These are phyloP conservation scores for Medicago arabica DNA, from an alignment of 306 rosid species.

Conservation along the genomic window DNA sequence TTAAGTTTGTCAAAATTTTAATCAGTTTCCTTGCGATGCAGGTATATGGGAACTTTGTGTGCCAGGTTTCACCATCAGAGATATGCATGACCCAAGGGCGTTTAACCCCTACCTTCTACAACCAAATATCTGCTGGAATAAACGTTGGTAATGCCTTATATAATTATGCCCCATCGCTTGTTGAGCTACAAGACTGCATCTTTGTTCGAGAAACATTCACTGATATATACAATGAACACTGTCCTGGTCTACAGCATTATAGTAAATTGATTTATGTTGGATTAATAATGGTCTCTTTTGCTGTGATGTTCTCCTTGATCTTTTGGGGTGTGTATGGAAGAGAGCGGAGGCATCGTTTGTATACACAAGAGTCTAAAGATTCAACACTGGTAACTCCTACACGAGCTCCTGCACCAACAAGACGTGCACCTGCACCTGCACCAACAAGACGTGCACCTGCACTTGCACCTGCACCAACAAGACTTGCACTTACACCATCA, in stretches of 20 bases:
- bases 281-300: conserved; percentile 66
- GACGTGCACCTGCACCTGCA: conserved; percentile 1
- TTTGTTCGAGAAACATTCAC: conserved; percentile 69
- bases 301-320: conserved; percentile 81
- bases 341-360: conserved; percentile 74
- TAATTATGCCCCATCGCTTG: conserved; percentile 64
- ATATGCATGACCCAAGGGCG: conserved; percentile 74
- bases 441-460: not conserved
- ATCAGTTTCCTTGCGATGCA: conserved; percentile 41
- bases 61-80: conserved; percentile 59
- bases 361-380: conserved; percentile 54
- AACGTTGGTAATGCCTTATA: conserved; percentile 68
- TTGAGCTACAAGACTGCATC: conserved; percentile 74
- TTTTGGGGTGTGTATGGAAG: conserved; percentile 89
- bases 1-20: not conserved
- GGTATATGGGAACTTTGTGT: conserved; percentile 70
- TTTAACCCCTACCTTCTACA: conserved; percentile 68
- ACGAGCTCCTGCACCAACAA: conserved; percentile 1
- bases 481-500: not conserved
- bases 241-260: conserved; percentile 67
- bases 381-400: not conserved
- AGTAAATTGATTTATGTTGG: conserved; percentile 75
- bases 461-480: not conserved
- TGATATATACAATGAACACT: conserved; percentile 56
- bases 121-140: conserved; percentile 61